Evolutionary conservation across 2,329 filamentous ascomycete species (phyloP).

Genomic region (Cordyceps militaris): DNA sequence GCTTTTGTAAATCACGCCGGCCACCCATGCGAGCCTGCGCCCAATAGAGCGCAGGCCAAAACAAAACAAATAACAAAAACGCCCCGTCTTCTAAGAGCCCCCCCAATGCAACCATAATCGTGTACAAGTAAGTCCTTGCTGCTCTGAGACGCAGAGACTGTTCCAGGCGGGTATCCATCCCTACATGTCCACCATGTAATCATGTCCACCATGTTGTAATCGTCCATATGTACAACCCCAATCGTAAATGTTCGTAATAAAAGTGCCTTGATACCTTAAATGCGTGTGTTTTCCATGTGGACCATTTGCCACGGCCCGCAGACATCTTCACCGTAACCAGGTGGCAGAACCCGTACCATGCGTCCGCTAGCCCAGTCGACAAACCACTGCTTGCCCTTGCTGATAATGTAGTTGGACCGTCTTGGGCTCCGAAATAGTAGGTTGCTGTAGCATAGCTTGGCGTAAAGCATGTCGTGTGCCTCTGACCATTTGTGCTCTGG

Average conservation of each 20-base stretch:
- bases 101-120: slow-evolving; percentile 6
- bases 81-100: background rate
- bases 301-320: slow-evolving; percentile 45
- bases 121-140: slow-evolving; percentile 2
- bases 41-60: background rate
- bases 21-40: background rate
- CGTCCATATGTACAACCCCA: background rate
- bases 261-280: slow-evolving; percentile 23
- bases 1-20: slow-evolving; percentile 3
- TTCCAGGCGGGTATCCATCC: slow-evolving; percentile 1
- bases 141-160: background rate
- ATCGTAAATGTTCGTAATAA: slow-evolving; percentile 10
- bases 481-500: slow-evolving; percentile 48
- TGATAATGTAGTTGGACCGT: slow-evolving; percentile 51
- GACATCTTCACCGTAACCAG: slow-evolving; percentile 44
- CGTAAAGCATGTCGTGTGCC: slow-evolving; percentile 52
- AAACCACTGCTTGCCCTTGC: slow-evolving; percentile 50
- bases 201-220: background rate
- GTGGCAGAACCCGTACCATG: slow-evolving; percentile 47
- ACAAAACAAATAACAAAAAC: background rate
- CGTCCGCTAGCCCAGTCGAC: slow-evolving; percentile 53
- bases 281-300: slow-evolving; percentile 41
- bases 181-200: background rate
- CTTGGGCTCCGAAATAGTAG: slow-evolving; percentile 49
- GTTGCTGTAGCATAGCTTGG: slow-evolving; percentile 53